Conservation (phyloP, 2,329 filamentous ascomycete species). For the Fusarium stilboides region DNA sequence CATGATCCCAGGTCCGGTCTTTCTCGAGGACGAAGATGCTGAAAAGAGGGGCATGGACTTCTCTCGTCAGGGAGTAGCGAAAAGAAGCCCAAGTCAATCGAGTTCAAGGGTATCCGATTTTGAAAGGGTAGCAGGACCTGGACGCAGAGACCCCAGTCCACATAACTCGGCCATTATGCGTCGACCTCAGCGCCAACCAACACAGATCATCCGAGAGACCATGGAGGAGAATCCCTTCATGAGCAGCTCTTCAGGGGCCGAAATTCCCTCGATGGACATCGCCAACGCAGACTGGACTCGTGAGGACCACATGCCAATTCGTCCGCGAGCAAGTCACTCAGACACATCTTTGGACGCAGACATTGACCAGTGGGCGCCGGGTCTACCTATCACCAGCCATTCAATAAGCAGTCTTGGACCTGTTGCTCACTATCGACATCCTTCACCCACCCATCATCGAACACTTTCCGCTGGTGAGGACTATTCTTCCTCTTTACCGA, state of each 20-base stretch:
- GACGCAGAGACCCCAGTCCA: neutral
- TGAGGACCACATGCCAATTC: slow-evolving; percentile 5
- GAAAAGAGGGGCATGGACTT: neutral
- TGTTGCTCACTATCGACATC: slow-evolving; percentile 1
- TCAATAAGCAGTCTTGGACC: slow-evolving; percentile 33
- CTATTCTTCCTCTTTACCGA: slow-evolving; percentile 33
- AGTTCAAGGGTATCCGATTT: slow-evolving; percentile 13
- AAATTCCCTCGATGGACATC: slow-evolving; percentile 26
- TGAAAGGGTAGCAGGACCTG: neutral
- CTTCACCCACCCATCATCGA: slow-evolving; percentile 9
- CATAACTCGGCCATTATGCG: neutral
- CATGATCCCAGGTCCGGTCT: slow-evolving; percentile 34
- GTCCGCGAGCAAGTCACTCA: slow-evolving; percentile 23
- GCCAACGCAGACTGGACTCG: slow-evolving; percentile 32
- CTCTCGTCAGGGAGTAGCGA: neutral
- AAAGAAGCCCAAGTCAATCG: slow-evolving; percentile 8
- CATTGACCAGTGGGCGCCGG: slow-evolving; percentile 33
- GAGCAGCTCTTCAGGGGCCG: slow-evolving; percentile 19
- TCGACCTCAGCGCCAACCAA: slow-evolving; percentile 1
- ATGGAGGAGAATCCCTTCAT: slow-evolving; percentile 39
- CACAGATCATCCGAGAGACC: slow-evolving; percentile 14
- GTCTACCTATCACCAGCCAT: slow-evolving; percentile 33
- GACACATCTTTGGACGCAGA: slow-evolving; percentile 35
- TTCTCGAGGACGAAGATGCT: slow-evolving; percentile 20
- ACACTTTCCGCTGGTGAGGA: slow-evolving; percentile 27